These are phyloP conservation scores for Dalbergia cochinchinensis DNA, from an alignment of 306 rosid species.

Conservation along the genomic window DNA sequence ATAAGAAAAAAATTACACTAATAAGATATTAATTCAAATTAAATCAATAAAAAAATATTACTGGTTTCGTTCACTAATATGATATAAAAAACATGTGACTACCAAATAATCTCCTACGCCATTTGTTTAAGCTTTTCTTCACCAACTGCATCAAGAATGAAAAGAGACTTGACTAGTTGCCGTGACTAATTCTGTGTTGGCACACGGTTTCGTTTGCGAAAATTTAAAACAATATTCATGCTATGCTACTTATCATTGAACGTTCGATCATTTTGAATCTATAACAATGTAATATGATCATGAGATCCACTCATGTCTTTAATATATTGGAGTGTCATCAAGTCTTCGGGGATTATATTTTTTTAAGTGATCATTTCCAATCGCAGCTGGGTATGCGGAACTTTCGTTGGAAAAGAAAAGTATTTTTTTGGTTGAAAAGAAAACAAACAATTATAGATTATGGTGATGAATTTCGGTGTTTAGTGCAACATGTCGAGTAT, in stretches of 20 bases:
- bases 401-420: neutral
- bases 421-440: neutral
- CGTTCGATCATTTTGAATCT: neutral
- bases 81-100: neutral
- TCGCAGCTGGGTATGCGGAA: neutral
- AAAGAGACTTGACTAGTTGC: neutral
- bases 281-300: neutral
- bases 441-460: neutral
- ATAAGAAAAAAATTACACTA: no score
- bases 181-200: neutral
- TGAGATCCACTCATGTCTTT: neutral
- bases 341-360: conserved; percentile 5
- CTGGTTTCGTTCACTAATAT: neutral
- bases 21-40: no score
- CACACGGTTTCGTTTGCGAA: neutral
- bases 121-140: no score
- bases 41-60: no score
- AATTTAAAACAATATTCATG: neutral
- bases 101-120: neutral
- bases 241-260: neutral
- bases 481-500: neutral
- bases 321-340: neutral
- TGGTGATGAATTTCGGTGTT: neutral
- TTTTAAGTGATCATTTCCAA: neutral
- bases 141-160: no score